Conservation (phyloP, 306 rosid genomes). For the Rosa lucieae region DNA sequence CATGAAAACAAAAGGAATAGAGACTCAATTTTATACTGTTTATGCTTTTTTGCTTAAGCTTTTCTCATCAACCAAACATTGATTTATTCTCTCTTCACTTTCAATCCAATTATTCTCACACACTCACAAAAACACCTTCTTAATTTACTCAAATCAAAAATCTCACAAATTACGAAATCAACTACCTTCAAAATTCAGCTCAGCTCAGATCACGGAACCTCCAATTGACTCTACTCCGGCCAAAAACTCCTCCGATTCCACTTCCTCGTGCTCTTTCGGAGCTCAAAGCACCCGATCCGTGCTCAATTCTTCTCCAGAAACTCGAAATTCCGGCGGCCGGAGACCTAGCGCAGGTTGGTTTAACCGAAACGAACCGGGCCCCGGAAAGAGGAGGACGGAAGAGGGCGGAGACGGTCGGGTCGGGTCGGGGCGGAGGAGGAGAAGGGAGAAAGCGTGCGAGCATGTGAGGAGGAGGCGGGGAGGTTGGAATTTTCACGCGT, state of each 20-base stretch:
- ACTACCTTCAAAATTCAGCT: conserved; percentile 8
- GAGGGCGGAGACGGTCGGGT: conserved; percentile 29
- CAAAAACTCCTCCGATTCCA: conserved; percentile 6
- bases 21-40: background rate
- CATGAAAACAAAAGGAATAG: background rate
- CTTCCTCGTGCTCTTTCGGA: conserved; percentile 6
- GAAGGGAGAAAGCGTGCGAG: conserved; percentile 50
- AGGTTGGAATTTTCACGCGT: conserved; percentile 52
- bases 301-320: conserved; percentile 11
- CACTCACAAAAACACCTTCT: background rate
- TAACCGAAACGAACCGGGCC: background rate
- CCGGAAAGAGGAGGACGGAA: background rate
- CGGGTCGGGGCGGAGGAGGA: conserved; percentile 31
- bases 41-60: background rate
- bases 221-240: background rate
- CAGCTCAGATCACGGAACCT: background rate
- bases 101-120: background rate
- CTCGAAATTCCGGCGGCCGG: conserved; percentile 46
- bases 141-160: background rate
- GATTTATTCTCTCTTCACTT: background rate
- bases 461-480: conserved; percentile 39
- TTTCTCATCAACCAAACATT: background rate
- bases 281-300: conserved; percentile 29
- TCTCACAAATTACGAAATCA: background rate
- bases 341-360: conserved; percentile 17